Percentiles rank a stretch among this genome's conserved stretches.
These are phyloP conservation scores for Geranium brycei DNA, from an alignment of 345 rosid species.

Conservation along the genomic window DNA sequence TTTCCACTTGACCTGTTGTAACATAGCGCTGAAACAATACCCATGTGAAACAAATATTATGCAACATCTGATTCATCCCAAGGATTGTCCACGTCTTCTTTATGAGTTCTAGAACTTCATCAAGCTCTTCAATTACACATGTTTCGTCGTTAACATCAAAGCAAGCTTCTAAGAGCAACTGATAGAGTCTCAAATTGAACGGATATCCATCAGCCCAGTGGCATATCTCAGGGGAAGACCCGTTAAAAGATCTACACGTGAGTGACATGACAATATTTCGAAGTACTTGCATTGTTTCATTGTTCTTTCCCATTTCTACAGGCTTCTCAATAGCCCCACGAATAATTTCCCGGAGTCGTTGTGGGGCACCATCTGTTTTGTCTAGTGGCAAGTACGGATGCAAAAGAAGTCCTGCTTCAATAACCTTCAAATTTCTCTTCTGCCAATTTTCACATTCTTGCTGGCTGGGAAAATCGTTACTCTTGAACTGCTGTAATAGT, in stretches of 20 bases:
- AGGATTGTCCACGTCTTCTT: slow-evolving; percentile 88
- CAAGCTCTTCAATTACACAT: slow-evolving; percentile 67
- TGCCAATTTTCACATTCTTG: slow-evolving; percentile 74
- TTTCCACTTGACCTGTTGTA: slow-evolving; percentile 62
- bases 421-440: slow-evolving; percentile 67
- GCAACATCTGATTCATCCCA: slow-evolving; percentile 62
- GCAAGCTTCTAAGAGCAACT: slow-evolving; percentile 63
- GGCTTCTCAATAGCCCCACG: slow-evolving; percentile 46
- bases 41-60: slow-evolving; percentile 84
- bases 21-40: slow-evolving; percentile 69
- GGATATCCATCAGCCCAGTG: slow-evolving; percentile 98
- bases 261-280: slow-evolving; percentile 58
- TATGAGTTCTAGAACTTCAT: slow-evolving; percentile 73
- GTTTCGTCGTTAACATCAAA: slow-evolving; percentile 68
- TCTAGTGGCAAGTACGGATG: slow-evolving; percentile 56
- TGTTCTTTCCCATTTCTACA: slow-evolving; percentile 54
- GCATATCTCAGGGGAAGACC: slow-evolving; percentile 46
- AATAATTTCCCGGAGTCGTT: slow-evolving; percentile 46
- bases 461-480: slow-evolving; percentile 56
- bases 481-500: slow-evolving; percentile 72
- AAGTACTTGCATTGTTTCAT: slow-evolving; percentile 54
- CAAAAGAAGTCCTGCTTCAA: slow-evolving; percentile 75
- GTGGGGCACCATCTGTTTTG: slow-evolving; percentile 34
- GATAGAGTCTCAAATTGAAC: slow-evolving; percentile 60
- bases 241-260: slow-evolving; percentile 49